A percentile compares a stretch with the other conserved stretches of the same genome.
phyloP scores from a whole-genome alignment of 2,329 filamentous ascomycete species.

The Sporothrix luriei region DNA sequence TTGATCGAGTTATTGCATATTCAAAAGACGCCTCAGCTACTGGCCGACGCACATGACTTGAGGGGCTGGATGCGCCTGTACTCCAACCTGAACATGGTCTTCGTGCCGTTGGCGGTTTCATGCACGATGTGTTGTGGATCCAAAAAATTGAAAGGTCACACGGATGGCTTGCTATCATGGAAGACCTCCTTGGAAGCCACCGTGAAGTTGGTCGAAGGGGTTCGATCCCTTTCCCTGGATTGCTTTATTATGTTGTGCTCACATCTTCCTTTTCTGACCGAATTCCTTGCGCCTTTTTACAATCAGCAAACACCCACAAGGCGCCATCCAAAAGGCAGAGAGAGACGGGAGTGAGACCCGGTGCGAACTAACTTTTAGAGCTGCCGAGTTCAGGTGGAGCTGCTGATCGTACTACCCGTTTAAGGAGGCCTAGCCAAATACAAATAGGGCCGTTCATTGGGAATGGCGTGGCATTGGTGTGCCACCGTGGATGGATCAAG shows the following conservation, averaged over 20 bases:
- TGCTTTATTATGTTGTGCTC: background rate
- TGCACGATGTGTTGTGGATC: conserved; percentile 11
- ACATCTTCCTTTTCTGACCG: background rate
- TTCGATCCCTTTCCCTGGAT: too few relatives aligned
- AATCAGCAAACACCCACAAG: background rate
- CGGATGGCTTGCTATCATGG: background rate
- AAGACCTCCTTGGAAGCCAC: background rate
- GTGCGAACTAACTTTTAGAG: conserved; percentile 24
- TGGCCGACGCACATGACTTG: too few relatives aligned
- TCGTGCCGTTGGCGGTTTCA: background rate
- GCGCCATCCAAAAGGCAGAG: background rate
- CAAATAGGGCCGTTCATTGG: background rate
- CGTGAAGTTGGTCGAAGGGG: too few relatives aligned
- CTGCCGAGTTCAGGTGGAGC: conserved; percentile 23
- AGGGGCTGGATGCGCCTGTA: background rate
- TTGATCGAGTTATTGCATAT: too few relatives aligned
- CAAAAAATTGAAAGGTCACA: background rate
- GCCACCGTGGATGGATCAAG: background rate
- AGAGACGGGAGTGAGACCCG: too few relatives aligned
- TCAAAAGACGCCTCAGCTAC: too few relatives aligned
- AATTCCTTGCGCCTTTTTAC: background rate
- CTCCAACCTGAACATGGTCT: background rate
- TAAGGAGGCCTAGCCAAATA: background rate
- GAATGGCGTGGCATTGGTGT: conserved; percentile 4
- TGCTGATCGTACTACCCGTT: background rate